These are phyloP conservation scores for Colletotrichum karsti DNA, from an alignment of 2,329 filamentous ascomycete genomes.

Conservation along the genomic window DNA sequence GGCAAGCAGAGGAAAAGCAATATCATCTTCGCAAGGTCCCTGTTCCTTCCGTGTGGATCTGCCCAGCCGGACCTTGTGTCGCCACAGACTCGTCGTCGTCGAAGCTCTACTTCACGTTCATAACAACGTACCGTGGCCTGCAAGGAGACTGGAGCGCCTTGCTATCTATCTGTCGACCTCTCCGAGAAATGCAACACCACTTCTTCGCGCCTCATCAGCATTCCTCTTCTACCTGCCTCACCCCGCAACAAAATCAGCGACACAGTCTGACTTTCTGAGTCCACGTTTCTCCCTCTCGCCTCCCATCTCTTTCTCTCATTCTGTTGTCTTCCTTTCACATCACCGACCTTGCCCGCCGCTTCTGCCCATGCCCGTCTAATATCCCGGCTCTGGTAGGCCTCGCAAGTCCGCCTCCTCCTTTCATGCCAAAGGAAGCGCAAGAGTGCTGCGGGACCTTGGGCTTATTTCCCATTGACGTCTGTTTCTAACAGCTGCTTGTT, in stretches of 20 bases:
- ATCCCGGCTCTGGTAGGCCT: constrained; percentile 12
- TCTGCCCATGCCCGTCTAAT: constrained; percentile 1
- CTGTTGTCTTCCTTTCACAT: constrained; percentile 8
- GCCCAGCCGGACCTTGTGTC: constrained; percentile 14
- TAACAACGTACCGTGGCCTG: constrained; percentile 19
- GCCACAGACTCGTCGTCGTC: constrained; percentile 25
- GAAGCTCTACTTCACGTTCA: constrained; percentile 11
- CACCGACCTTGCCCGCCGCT: background rate
- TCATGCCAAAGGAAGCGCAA: constrained; percentile 14
- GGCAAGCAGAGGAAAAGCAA: constrained; percentile 31
- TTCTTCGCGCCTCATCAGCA: constrained; percentile 20
- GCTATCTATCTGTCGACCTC: constrained; percentile 21
- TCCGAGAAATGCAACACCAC: constrained; percentile 30
- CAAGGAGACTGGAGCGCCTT: constrained; percentile 18
- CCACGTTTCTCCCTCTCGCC: constrained; percentile 26
- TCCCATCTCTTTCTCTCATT: constrained; percentile 22
- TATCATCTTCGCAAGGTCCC: constrained; percentile 24
- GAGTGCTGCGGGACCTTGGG: constrained; percentile 15
- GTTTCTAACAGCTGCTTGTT: constrained; percentile 25
- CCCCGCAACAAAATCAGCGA: constrained; percentile 33
- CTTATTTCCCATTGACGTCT: constrained; percentile 10
- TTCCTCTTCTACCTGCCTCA: constrained; percentile 31
- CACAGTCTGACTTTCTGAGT: constrained; percentile 32
- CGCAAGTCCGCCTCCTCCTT: background rate
- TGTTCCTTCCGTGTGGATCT: constrained; percentile 28